Evolutionary conservation across 306 rosid genomes (phyloP).

Genomic region (Sophora flavescens): DNA sequence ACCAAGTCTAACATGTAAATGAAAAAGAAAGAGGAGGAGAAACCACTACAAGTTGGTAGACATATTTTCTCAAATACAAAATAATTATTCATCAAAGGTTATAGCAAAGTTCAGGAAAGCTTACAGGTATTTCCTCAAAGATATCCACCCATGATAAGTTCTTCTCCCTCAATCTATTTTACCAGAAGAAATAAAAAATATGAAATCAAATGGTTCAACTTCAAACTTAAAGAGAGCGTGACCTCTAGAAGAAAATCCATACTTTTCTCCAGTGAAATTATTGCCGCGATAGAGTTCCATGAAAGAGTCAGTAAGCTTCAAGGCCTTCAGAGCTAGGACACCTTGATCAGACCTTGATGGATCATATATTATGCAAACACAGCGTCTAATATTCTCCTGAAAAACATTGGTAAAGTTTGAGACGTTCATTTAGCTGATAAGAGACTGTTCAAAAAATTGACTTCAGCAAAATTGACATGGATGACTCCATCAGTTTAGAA

Average conservation of each 20-base stretch:
- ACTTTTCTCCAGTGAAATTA: conserved; percentile 94
- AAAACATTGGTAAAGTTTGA: conserved; percentile 36
- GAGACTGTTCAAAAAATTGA: conserved; percentile 9
- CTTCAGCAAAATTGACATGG: neutral
- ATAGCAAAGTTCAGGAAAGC: conserved; percentile 42
- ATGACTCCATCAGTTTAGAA: conserved; percentile 4
- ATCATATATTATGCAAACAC: conserved; percentile 95
- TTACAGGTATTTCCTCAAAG: conserved; percentile 97
- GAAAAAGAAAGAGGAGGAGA: neutral
- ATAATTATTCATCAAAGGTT: neutral
- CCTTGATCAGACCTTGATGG: conserved; percentile 94
- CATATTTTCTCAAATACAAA: neutral
- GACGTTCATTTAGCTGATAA: conserved; percentile 26
- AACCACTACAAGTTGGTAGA: neutral
- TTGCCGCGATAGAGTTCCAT: conserved; percentile 95
- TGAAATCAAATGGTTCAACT: conserved; percentile 35
- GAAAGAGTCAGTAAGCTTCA: conserved; percentile 92
- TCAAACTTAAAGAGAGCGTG: conserved; percentile 28
- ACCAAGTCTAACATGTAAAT: neutral
- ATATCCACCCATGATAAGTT: conserved; percentile 95
- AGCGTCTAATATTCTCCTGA: conserved; percentile 92
- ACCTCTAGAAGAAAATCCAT: conserved; percentile 48
- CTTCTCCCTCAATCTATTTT: conserved; percentile 91
- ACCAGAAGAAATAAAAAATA: conserved; percentile 44
- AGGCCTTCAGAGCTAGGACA: conserved; percentile 90